These are phyloP conservation scores for Candida palmyrensis DNA, from an alignment of 805 yeast species.

Conservation along the genomic window DNA sequence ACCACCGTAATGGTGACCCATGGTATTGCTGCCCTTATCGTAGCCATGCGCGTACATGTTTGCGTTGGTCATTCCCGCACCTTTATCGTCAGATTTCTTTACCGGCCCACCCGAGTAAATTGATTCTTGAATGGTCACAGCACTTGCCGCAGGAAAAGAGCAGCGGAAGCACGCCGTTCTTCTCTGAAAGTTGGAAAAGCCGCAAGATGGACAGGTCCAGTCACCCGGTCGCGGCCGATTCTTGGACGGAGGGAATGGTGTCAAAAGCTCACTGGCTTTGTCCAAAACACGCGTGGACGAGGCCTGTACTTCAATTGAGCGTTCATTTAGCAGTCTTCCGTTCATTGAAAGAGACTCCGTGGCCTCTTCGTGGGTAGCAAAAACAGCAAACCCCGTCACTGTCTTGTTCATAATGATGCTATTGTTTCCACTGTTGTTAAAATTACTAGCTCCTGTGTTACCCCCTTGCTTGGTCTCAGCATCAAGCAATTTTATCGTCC, in stretches of 20 bases:
- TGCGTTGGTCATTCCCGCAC: background rate
- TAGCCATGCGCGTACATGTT: constrained; percentile 4
- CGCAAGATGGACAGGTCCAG: constrained; percentile 97
- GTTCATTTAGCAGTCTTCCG: constrained; percentile 71
- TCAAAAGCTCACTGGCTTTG: constrained; percentile 72
- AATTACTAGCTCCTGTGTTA: constrained; percentile 1
- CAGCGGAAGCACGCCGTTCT: constrained; percentile 93
- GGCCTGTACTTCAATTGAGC: constrained; percentile 80
- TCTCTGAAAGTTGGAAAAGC: constrained; percentile 90
- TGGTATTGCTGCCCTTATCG: constrained; percentile 6
- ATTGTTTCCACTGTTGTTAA: constrained; percentile 7
- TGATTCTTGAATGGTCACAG: constrained; percentile 65
- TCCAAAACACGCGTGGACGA: constrained; percentile 75
- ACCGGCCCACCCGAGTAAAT: constrained; percentile 25
- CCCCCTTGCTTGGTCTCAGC: constrained; percentile 3
- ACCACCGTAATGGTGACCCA: constrained; percentile 8
- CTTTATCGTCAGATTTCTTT: background rate
- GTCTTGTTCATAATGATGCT: constrained; percentile 12
- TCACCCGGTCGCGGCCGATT: constrained; percentile 95
- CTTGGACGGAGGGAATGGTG: constrained; percentile 79
- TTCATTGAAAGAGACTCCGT: constrained; percentile 71
- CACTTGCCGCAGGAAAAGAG: constrained; percentile 77
- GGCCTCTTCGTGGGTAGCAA: constrained; percentile 83
- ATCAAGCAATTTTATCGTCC: constrained; percentile 70
- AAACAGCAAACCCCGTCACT: constrained; percentile 78